Evolutionary conservation across 495 filamentous ascomycete species (phyloP).

Genomic region (Extremus antarcticus): DNA sequence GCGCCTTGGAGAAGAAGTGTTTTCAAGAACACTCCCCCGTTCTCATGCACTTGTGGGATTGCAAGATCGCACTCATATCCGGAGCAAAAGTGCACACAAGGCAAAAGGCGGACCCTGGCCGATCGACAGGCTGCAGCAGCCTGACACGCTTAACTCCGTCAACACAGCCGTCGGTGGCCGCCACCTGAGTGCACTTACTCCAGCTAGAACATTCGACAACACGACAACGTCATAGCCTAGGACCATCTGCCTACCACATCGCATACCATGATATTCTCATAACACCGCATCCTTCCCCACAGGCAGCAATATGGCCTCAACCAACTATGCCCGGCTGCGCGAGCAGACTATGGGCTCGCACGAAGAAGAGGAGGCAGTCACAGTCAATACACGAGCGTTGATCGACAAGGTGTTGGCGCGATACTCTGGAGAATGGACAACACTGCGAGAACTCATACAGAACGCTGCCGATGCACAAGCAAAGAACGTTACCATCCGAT

Average conservation of each 20-base stretch:
- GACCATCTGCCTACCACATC: no score
- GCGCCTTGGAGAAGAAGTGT: no score
- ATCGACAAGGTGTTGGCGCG: constrained; percentile 95
- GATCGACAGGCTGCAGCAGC: no score
- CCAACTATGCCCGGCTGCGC: constrained; percentile 58
- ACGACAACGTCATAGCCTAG: no score
- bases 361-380: constrained; percentile 93
- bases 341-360: constrained; percentile 77
- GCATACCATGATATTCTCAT: no score
- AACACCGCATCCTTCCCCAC: not conserved
- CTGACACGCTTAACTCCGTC: not conserved
- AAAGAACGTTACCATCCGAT: constrained; percentile 76
- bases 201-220: not conserved
- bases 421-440: constrained; percentile 85
- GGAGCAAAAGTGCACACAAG: no score
- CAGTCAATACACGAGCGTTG: constrained; percentile 88
- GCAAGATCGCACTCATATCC: no score
- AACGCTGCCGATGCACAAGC: constrained; percentile 95
- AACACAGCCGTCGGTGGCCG: not conserved
- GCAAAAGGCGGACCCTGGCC: no score
- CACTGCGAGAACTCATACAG: constrained; percentile 86
- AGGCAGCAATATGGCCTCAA: constrained; percentile 8
- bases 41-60: no score
- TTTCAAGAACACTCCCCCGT: no score
- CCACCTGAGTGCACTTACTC: not conserved